phyloP scores from a whole-genome alignment of 768 basidiomycete genomes.

The Sporobolomyces phaffii region DNA sequence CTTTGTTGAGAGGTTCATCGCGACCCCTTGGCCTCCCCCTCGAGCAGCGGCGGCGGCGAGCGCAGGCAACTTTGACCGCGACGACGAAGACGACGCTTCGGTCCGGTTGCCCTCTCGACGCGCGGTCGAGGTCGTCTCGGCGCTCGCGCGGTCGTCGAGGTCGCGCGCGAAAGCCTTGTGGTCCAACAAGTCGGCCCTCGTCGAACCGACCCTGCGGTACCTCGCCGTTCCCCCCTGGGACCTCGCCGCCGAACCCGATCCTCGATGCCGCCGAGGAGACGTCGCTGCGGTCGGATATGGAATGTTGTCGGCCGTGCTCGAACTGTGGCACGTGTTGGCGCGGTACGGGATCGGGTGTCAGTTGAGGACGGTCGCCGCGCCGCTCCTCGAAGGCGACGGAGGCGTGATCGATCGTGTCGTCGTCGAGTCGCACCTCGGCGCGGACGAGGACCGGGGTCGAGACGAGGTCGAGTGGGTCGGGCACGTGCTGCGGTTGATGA shows the following conservation, averaged over 20 bases:
- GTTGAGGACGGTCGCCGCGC: slow-evolving; percentile 13
- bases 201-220: slow-evolving; percentile 65
- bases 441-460: neutral
- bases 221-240: slow-evolving; percentile 56
- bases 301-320: slow-evolving; percentile 54
- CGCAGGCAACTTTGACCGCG: neutral
- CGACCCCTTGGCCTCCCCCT: slow-evolving; percentile 16
- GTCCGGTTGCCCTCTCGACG: neutral
- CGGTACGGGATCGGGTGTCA: slow-evolving; percentile 57
- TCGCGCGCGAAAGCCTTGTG: slow-evolving; percentile 55
- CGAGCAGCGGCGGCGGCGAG: too few relatives aligned
- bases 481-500: slow-evolving; percentile 60
- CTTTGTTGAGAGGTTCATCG: slow-evolving; percentile 12
- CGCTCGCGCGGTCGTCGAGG: slow-evolving; percentile 63
- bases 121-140: slow-evolving; percentile 58
- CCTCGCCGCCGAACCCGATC: neutral
- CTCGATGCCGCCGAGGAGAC: slow-evolving; percentile 11
- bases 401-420: too few relatives aligned
- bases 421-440: too few relatives aligned
- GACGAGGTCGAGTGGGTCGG: slow-evolving; percentile 51
- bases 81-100: neutral
- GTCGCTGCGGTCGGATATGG: slow-evolving; percentile 50
- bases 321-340: slow-evolving; percentile 61
- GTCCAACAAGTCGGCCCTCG: slow-evolving; percentile 10
- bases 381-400: slow-evolving; percentile 15